Evolutionary conservation across 169 alveolate genomes (phyloP), one percentile per base, ranked within the genome.

Genomic region (Amoebophrya sp.): DNA sequence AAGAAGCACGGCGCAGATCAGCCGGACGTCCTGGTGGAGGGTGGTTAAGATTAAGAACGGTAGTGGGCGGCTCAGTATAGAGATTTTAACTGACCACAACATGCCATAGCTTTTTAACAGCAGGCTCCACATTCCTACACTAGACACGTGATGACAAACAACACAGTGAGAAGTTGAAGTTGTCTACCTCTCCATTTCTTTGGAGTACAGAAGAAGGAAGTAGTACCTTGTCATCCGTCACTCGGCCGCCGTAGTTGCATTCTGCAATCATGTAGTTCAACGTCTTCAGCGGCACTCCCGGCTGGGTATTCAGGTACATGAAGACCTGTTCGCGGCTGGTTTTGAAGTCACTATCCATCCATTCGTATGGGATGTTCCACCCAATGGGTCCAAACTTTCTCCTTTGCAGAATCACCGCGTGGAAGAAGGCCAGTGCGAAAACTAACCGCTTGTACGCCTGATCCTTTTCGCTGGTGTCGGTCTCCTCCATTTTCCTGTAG

Each of bases 221-320:
- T n/a, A 31, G 45, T 40, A 97, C 99, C 93, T 97, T 95, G 93
- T 96, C 98, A 89, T 98, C 99, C 89, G 99, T 97, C 70, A 97
- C 98, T 90, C 99, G 96, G 69, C 99, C 99, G 38, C 99, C 99
- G 94, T 97, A 98, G 93, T 97, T 96, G 31, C 97, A 98, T 92
- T 97, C 99, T 58, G 99, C 97, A 31, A 97, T 97, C 98, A 97
- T 97, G 91, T 97, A 97, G 92, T 94, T 96, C 90, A 98, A 95
- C 31, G 97, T 96, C 92, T 96, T 96, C 99, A 97, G 95, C 89
- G 96, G 97, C 7, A 96, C 94, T n/a, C 95, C 96, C 0, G 92
- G 92, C 87, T 40, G 95, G 45, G 95, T 95, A 92, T 96, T 97
- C 88, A 97, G 93, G 94, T 97, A 97, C 95, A 96, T 96, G 91